Evolutionary conservation across 139 green algal genomes (phyloP).

Genomic region (Ulvella scutata): DNA sequence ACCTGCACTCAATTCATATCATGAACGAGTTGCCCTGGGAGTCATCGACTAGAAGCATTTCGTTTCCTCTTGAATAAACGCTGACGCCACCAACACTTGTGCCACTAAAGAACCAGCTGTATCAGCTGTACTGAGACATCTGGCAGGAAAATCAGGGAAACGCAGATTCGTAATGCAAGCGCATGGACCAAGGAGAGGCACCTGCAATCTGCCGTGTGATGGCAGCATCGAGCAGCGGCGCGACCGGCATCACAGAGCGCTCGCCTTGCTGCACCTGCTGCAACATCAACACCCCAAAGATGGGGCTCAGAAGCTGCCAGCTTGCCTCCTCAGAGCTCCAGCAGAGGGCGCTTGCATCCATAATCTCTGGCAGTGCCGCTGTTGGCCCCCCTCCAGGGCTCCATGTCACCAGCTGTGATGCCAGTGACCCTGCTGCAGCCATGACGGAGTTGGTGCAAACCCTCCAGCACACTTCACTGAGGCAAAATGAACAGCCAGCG

Average conservation of each 20-base stretch:
- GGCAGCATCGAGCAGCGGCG: not conserved
- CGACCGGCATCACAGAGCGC: not conserved
- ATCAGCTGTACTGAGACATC: too few relatives aligned
- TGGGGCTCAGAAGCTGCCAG: not conserved
- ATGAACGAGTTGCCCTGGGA: not conserved
- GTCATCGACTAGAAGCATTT: not conserved
- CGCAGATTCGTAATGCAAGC: too few relatives aligned
- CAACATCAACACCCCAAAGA: not conserved
- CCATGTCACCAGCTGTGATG: not conserved
- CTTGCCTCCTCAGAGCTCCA: not conserved
- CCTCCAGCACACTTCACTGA: too few relatives aligned
- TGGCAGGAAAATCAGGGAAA: too few relatives aligned
- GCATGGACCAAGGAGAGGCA: too few relatives aligned
- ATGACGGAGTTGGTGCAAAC: too few relatives aligned
- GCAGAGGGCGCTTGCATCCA: not conserved
- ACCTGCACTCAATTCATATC: not conserved
- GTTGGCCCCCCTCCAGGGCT: not conserved
- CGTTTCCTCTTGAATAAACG: too few relatives aligned
- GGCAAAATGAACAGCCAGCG: too few relatives aligned
- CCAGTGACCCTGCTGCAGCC: not conserved
- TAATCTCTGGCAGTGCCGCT: not conserved
- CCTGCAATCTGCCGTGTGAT: not conserved
- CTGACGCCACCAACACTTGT: too few relatives aligned
- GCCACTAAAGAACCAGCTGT: too few relatives aligned
- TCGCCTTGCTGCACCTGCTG: not conserved